These are phyloP conservation scores for Paxillus ammoniavirescens DNA, from an alignment of 768 basidiomycete genomes.

Conservation along the genomic window DNA sequence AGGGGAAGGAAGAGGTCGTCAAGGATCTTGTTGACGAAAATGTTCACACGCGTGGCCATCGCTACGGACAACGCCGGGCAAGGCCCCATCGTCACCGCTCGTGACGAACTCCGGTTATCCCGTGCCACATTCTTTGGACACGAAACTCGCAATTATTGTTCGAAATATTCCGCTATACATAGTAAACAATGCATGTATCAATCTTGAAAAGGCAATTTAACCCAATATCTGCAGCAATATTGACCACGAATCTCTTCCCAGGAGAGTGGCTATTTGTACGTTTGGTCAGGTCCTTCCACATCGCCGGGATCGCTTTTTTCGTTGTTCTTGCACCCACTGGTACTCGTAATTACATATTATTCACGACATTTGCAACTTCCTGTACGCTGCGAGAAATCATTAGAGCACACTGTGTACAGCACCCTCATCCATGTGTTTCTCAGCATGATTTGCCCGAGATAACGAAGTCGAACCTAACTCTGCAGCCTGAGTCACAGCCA, in stretches of 20 bases:
- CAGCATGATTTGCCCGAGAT: constrained; percentile 4
- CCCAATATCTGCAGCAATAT: neutral
- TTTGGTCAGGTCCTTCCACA: neutral
- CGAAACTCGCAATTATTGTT: constrained; percentile 19
- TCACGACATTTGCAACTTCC: neutral
- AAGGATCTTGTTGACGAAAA: constrained; percentile 41
- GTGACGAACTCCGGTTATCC: constrained; percentile 38
- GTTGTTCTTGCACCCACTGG: neutral
- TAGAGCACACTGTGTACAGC: neutral
- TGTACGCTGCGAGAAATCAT: neutral
- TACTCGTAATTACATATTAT: neutral
- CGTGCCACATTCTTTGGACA: constrained; percentile 32
- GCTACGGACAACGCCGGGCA: constrained; percentile 42
- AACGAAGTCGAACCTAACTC: neutral
- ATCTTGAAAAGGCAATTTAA: neutral
- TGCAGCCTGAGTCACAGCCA: neutral
- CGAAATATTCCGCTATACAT: neutral
- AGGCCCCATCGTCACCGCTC: constrained; percentile 43
- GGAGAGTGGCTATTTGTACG: neutral
- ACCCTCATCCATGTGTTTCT: neutral
- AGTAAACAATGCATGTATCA: no score
- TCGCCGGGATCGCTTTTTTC: neutral
- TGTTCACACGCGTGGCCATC: constrained; percentile 42
- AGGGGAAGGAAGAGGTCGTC: constrained; percentile 36
- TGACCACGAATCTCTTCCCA: constrained; percentile 9